phyloP scores from a whole-genome alignment of 352 stramenopile species.

The Globisporangium paddicum region DNA sequence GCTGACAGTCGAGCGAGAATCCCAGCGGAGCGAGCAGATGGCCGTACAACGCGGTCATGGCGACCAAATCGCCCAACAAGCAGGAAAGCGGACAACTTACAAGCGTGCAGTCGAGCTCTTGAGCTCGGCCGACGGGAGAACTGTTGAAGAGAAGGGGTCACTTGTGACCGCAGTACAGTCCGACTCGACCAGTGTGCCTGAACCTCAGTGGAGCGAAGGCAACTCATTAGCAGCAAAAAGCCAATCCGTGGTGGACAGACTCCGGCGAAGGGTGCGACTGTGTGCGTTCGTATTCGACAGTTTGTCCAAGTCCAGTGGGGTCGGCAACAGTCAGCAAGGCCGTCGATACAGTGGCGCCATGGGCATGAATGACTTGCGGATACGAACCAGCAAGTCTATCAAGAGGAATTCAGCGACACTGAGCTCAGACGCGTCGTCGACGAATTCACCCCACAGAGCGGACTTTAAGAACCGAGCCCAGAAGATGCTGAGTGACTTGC shows the following conservation, averaged over 20 bases:
- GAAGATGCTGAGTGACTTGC: conserved; percentile 4
- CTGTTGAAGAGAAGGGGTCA: neutral
- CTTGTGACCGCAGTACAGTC: neutral
- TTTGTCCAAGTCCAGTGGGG: neutral
- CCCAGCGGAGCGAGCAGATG: conserved; percentile 3
- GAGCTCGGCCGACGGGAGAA: neutral
- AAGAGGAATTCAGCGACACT: neutral
- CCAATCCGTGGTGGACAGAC: conserved; percentile 21
- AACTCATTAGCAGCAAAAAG: neutral
- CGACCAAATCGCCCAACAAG: neutral
- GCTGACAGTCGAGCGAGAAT: conserved; percentile 8
- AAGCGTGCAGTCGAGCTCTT: conserved; percentile 1
- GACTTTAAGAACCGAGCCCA: neutral
- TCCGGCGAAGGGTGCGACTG: conserved; percentile 29
- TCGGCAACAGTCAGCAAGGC: neutral
- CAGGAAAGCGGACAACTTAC: neutral
- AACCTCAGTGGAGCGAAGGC: neutral
- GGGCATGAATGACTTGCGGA: neutral
- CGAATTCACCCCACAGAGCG: neutral
- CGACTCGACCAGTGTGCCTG: neutral
- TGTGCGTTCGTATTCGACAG: conserved; percentile 24
- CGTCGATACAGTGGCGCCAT: neutral
- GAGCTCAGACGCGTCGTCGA: neutral
- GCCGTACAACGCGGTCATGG: neutral
- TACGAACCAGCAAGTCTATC: neutral